Conservation (phyloP, 768 basidiomycete genomes). For the Zangia roseola region DNA sequence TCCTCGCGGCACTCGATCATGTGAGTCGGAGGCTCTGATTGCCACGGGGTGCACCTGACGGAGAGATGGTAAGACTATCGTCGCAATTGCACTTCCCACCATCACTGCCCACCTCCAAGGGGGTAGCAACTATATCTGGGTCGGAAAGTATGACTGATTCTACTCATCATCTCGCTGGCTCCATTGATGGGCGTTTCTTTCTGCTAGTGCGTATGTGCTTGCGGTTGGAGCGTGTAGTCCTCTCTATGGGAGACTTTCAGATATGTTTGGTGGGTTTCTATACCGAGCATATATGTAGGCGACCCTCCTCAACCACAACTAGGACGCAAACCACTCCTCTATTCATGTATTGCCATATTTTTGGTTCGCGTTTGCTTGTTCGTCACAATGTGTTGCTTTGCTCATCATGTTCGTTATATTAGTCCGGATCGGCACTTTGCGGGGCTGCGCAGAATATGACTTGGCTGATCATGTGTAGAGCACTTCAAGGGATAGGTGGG, state of each 20-base stretch:
- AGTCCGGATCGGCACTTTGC: constrained; percentile 79
- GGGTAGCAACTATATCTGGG: constrained; percentile 66
- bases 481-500: constrained; percentile 81
- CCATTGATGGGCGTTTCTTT: background rate
- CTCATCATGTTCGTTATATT: background rate
- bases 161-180: background rate
- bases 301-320: constrained; percentile 1
- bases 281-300: background rate
- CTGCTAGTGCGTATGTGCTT: constrained; percentile 65
- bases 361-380: constrained; percentile 43
- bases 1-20: constrained; percentile 53
- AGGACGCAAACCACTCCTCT: constrained; percentile 71
- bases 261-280: constrained; percentile 40
- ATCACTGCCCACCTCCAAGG: constrained; percentile 65
- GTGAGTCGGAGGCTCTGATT: constrained; percentile 27
- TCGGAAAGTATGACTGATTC: constrained; percentile 49
- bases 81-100: constrained; percentile 69
- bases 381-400: background rate
- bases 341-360: constrained; percentile 60
- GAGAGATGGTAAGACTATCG: constrained; percentile 45
- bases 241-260: constrained; percentile 75
- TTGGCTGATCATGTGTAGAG: constrained; percentile 74
- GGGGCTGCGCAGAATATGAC: constrained; percentile 77
- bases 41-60: background rate
- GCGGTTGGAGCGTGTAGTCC: constrained; percentile 64